Evolutionary conservation across 129 eudicot genomes (phyloP), one percentile per base, ranked within the genome.

Genomic region (Pittosporum tobira): DNA sequence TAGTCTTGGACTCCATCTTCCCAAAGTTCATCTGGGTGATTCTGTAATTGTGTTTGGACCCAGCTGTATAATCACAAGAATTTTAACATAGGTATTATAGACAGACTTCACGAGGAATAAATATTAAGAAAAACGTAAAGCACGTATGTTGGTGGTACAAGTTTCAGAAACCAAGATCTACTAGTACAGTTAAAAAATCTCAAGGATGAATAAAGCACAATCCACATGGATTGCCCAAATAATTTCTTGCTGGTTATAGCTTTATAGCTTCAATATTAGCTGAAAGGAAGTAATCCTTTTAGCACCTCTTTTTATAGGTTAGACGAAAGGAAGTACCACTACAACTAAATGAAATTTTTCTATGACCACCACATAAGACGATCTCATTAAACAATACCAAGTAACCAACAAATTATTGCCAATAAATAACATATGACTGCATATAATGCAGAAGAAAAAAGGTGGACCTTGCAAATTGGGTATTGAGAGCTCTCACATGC

Each of bases 1-100:
- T 91, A 91, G 71, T 91, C 99, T 45, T 52, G 77, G 30, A 73
- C 64, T 67, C 99, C 99, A 76, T 91, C 99, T 72, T 87, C 96
- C 99, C 99, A 91, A 62, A 91, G 96, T 71, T 91, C 99, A 68
- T 91, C 99, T 16, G 99, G 99, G 54, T 91, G 94, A 73, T 87
- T 79, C 43, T 78, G 79, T 45, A 91, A 67, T 70, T 91, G 96
- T 49, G 81, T 61, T 57, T 91, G 85, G 31, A 91, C 77, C 99
- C 99, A 91, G 76, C 99, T 91, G 91, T 53, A 75, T 62, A 71
- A 60, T 52, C 44, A 52, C 48, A 38, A 50, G 27, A 38, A 38
- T 30, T 26, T 26, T 43, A 29, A 51, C 60, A 22, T 64, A 28
- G 40, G 34, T 23, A 40, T 6, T 12, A 30, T 6, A 50, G 2